Evolutionary conservation across 78 protist species (phyloP), one percentile per base, ranked within the genome.

Genomic region (Dictyostelium firmibasis): DNA sequence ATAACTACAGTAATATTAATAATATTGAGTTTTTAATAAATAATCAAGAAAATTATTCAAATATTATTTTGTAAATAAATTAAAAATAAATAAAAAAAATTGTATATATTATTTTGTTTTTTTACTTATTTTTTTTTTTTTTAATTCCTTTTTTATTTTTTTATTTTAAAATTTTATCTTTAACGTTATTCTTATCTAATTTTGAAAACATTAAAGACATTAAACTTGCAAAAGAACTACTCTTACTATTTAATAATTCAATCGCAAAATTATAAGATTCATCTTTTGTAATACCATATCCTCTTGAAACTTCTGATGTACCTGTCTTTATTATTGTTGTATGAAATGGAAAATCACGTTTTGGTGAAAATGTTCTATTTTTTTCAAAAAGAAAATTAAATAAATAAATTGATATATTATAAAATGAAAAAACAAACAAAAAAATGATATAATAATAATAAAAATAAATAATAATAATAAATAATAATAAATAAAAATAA

Each of bases 241-340:
- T 44, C 50, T 79, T 41, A 25, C 33, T n/a, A 44, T 79, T 79
- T 44, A 79, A 47, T 8, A 44, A 13, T n/a, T 79, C 69, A 27
- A 79, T 27, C 27, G 84, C 64, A 14, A 14, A 44, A 79, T 79
- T 44, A n/a, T 36, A 44, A 25, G 84, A 79, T 79, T 79, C 84
- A 13, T 79, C 43, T 47, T 44, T 79, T 27, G 84, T 47, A n/a
- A 79, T 3, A 44, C 84, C 84, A 44, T 44, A 44, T 25, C 70
- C 84, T 44, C 25, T 44, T 25, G 57, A 25, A 14, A 47, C n/a
- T 44, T 44, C 57, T 13, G 35, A 2, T 20, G 44, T 23, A 23
- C 84, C 84, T 36, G 84, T 36, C 11, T 33, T 27, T 13, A 79
- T 79, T 43, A 8, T 10, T 11, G 84, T 79, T 44, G 67, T 27